phyloP scores from a whole-genome alignment of 139 green algal genomes.

The Coelastrella sp. region DNA sequence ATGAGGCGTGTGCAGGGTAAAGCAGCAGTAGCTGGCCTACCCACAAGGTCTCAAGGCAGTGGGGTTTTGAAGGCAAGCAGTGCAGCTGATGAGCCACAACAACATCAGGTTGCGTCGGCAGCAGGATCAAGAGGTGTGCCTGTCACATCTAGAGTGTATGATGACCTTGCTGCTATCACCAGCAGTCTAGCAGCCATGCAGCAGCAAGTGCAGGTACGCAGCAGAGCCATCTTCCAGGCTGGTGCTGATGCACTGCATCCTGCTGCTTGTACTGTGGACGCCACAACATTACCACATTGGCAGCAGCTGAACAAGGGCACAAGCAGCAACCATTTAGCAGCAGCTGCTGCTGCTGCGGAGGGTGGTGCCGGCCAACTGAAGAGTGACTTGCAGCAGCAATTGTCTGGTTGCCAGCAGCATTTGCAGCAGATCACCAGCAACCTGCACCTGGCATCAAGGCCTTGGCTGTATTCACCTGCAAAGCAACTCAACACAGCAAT shows the following conservation, averaged over 20 bases:
- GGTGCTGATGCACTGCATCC: conserved; percentile 24
- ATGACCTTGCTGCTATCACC: conserved; percentile 9
- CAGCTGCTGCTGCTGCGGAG: too few relatives aligned
- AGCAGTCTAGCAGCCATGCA: conserved; percentile 3
- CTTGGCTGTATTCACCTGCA: neutral
- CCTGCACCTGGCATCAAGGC: neutral
- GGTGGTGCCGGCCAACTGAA: neutral
- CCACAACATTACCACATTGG: neutral
- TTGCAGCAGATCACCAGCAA: conserved; percentile 14
- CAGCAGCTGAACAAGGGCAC: neutral
- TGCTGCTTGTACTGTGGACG: too few relatives aligned
- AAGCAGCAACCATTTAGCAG: neutral
- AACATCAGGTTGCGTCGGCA: neutral
- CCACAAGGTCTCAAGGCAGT: too few relatives aligned
- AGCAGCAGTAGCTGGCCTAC: neutral
- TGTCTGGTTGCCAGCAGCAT: neutral
- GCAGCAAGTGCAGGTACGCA: conserved; percentile 6
- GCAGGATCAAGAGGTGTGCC: neutral
- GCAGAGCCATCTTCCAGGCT: conserved; percentile 17
- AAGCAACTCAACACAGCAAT: neutral
- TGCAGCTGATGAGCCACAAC: neutral
- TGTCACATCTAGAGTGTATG: conserved; percentile 2
- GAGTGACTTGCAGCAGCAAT: conserved; percentile 22
- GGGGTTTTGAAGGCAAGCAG: too few relatives aligned
- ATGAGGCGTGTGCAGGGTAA: too few relatives aligned